phyloP scores from a whole-genome alignment of 2,329 filamentous ascomycete species.

The Diplodia scrobiculata region DNA sequence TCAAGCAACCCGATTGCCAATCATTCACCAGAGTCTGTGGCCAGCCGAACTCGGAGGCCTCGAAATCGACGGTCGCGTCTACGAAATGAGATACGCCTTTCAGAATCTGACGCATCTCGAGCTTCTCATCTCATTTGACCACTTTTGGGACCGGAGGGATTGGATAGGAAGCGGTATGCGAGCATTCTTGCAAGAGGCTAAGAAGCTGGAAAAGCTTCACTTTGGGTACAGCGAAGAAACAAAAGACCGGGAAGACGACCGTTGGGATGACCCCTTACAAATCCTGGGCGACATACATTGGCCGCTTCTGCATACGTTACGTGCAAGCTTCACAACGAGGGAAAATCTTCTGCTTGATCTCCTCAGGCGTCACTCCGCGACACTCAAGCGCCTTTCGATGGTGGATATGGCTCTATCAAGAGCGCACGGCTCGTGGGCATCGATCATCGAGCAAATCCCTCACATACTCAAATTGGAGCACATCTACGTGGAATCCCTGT shows the following conservation, averaged over 20 bases:
- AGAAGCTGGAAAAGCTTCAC: slow-evolving; percentile 30
- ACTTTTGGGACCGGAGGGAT: slow-evolving; percentile 17
- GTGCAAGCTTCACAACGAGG: slow-evolving; percentile 31
- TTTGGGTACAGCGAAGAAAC: slow-evolving; percentile 29
- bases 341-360: slow-evolving; percentile 30
- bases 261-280: slow-evolving; percentile 31
- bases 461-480: slow-evolving; percentile 31
- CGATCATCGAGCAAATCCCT: slow-evolving; percentile 32
- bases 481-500: slow-evolving; percentile 34
- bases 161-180: slow-evolving; percentile 12
- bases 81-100: slow-evolving; percentile 20
- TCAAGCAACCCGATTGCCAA: not conserved
- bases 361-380: slow-evolving; percentile 30
- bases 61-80: slow-evolving; percentile 5
- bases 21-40: slow-evolving; percentile 1
- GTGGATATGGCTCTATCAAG: slow-evolving; percentile 14
- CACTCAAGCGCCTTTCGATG: slow-evolving; percentile 31
- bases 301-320: slow-evolving; percentile 30
- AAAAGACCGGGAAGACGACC: slow-evolving; percentile 22
- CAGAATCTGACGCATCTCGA: slow-evolving; percentile 12
- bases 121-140: slow-evolving; percentile 29
- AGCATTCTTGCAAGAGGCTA: slow-evolving; percentile 31
- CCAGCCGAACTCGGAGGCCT: slow-evolving; percentile 6
- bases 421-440: slow-evolving; percentile 23
- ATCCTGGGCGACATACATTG: slow-evolving; percentile 31